Conservation (phyloP, 805 yeast genomes). For the Candida khao-thaluensis region DNA sequence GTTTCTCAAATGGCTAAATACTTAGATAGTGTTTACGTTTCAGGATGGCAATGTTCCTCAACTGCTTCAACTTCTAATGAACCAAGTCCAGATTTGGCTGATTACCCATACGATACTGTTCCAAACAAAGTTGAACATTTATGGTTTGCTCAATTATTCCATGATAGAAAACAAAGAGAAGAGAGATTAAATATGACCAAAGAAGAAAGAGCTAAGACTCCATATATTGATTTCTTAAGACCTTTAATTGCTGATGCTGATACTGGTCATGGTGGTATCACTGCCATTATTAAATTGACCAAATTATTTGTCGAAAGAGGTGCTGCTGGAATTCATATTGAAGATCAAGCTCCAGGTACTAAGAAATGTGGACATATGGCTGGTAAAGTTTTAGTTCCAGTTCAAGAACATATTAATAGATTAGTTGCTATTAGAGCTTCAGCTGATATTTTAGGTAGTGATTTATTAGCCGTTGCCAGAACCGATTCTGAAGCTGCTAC, state of each 20-base stretch:
- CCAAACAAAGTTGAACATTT: conserved; percentile 97
- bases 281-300: conserved; percentile 93
- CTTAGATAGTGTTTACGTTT: conserved; percentile 87
- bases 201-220: conserved; percentile 66
- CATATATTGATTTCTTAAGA: conserved; percentile 81
- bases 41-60: conserved; percentile 99
- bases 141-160: conserved; percentile 95
- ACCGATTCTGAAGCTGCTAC: conserved; percentile 99
- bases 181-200: conserved; percentile 64
- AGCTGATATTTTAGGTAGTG: conserved; percentile 89
- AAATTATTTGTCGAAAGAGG: conserved; percentile 96
- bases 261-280: conserved; percentile 98
- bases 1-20: conserved; percentile 96
- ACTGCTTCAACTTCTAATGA: conserved; percentile 97
- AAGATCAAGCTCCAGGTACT: conserved; percentile 98
- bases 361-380: conserved; percentile 99
- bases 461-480: conserved; percentile 86
- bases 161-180: conserved; percentile 93
- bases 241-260: conserved; percentile 98
- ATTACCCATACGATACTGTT: conserved; percentile 97
- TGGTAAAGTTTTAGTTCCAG: conserved; percentile 95
- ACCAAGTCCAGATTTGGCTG: conserved; percentile 98
- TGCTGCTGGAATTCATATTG: conserved; percentile 98
- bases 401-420: conserved; percentile 95
- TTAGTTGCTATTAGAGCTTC: conserved; percentile 91